Percentiles rank a stretch among this genome's conserved stretches.
These are phyloP conservation scores for Corchorus olitorius DNA, from an alignment of 345 rosid genomes.

Conservation along the genomic window DNA sequence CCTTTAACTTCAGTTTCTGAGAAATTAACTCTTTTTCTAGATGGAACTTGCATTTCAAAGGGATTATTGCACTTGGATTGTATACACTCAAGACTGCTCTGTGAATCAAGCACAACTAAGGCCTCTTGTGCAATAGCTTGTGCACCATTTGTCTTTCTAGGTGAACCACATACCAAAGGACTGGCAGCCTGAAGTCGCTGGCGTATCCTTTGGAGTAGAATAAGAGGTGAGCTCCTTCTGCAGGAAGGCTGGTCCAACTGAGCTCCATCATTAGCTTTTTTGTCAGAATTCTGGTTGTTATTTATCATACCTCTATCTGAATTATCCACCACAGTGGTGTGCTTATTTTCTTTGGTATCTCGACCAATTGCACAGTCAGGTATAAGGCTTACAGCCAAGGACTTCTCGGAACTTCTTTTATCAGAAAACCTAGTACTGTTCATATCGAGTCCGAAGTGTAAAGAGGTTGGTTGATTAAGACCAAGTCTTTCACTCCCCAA, in stretches of 20 bases:
- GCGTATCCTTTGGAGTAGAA: conserved; percentile 33
- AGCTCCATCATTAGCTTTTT: conserved; percentile 27
- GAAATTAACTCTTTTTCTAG: conserved; percentile 46
- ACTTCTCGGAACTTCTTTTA: conserved; percentile 21
- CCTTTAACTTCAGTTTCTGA: conserved; percentile 35
- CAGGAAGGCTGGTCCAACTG: conserved; percentile 24
- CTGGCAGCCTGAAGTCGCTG: conserved; percentile 32
- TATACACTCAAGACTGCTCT: conserved; percentile 23
- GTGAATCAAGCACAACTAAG: conserved; percentile 16
- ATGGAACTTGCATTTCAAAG: conserved; percentile 10
- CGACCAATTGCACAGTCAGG: conserved; percentile 19
- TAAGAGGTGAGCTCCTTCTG: conserved; percentile 33
- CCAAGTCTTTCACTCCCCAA: conserved; percentile 21
- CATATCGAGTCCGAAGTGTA: conserved; percentile 20
- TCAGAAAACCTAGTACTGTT: conserved; percentile 16
- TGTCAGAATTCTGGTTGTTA: conserved; percentile 18
- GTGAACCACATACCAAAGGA: conserved; percentile 22
- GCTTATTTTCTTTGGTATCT: conserved; percentile 26
- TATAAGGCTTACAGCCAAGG: conserved; percentile 13
- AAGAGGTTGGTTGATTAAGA: conserved; percentile 20
- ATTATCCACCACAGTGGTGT: conserved; percentile 1
- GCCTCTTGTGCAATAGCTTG: conserved; percentile 30
- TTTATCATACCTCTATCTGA: conserved; percentile 13
- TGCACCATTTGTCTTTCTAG: conserved; percentile 21
- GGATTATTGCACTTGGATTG: conserved; percentile 21